Percentiles rank a stretch among this genome's conserved stretches.
phyloP scores from a whole-genome alignment of 345 rosid species.

The Salix dunnii region DNA sequence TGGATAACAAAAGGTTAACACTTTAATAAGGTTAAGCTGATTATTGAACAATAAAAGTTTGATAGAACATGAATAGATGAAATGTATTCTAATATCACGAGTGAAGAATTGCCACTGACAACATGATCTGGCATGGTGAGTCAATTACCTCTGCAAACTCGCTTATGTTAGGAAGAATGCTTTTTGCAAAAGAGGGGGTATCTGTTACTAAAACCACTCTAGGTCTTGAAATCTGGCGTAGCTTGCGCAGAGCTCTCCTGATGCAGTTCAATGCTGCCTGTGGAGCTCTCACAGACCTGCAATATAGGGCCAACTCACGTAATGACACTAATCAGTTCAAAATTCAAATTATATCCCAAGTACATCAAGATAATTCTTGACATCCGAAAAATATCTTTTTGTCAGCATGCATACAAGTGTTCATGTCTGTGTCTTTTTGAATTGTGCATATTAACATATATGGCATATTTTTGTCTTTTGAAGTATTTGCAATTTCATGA shows the following conservation, averaged over 20 bases:
- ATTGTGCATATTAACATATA: no score
- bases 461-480: not conserved
- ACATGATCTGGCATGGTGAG: not conserved
- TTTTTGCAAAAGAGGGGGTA: conserved; percentile 65
- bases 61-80: not conserved
- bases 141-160: conserved; percentile 76
- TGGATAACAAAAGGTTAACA: no score
- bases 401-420: not conserved
- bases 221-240: conserved; percentile 42
- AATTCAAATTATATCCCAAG: not conserved
- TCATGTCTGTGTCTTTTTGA: not conserved
- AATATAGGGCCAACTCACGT: conserved; percentile 10
- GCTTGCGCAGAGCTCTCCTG: conserved; percentile 44
- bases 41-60: not conserved
- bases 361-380: not conserved
- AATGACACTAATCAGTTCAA: conserved; percentile 12
- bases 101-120: not conserved
- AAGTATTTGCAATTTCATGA: not conserved
- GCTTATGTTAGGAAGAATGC: conserved; percentile 48
- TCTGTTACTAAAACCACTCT: conserved; percentile 81
- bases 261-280: conserved; percentile 70
- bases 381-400: not conserved
- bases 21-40: not conserved
- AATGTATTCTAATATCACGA: not conserved
- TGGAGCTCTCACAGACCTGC: conserved; percentile 76